phyloP scores from a whole-genome alignment of 2,329 filamentous ascomycete species.

The Penicillium sp. region DNA sequence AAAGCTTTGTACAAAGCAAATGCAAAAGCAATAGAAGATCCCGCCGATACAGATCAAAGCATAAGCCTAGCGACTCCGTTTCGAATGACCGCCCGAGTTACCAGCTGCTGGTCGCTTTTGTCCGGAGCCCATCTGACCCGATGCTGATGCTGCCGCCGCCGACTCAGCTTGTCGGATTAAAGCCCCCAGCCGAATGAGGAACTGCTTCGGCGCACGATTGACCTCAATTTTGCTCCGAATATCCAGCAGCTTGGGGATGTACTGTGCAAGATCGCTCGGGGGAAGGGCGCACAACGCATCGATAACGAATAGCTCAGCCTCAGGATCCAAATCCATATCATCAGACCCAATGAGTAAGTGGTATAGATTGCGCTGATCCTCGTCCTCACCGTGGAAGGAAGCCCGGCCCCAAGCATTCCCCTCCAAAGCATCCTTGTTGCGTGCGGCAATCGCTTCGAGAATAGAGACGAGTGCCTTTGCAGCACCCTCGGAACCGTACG shows the following conservation, averaged over 20 bases:
- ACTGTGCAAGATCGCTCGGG: slow-evolving; percentile 39
- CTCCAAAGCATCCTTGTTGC: slow-evolving; percentile 49
- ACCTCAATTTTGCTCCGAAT: slow-evolving; percentile 53
- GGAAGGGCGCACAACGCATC: slow-evolving; percentile 47
- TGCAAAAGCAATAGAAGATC: not conserved
- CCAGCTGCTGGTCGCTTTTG: slow-evolving; percentile 44
- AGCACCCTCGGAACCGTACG: slow-evolving; percentile 46
- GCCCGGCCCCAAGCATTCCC: slow-evolving; percentile 43
- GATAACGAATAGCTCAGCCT: slow-evolving; percentile 45
- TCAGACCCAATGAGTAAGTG: slow-evolving; percentile 48
- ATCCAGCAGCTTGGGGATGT: slow-evolving; percentile 36
- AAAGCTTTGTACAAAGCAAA: not conserved
- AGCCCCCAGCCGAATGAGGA: slow-evolving; percentile 41
- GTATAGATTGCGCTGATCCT: slow-evolving; percentile 52
- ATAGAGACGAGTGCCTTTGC: slow-evolving; percentile 47
- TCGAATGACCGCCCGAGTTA: slow-evolving; percentile 39
- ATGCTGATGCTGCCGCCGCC: slow-evolving; percentile 20
- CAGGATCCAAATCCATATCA: slow-evolving; percentile 34
- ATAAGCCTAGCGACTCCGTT: slow-evolving; percentile 40
- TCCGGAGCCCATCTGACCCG: slow-evolving; percentile 26
- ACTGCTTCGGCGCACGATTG: slow-evolving; percentile 46
- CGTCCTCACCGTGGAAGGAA: slow-evolving; percentile 45
- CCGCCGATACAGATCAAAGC: no score
- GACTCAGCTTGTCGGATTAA: slow-evolving; percentile 42
- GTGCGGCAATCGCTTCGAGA: slow-evolving; percentile 45